Evolutionary conservation across 2,329 filamentous ascomycete genomes (phyloP).

Genomic region (Colletotrichum plurivorum): DNA sequence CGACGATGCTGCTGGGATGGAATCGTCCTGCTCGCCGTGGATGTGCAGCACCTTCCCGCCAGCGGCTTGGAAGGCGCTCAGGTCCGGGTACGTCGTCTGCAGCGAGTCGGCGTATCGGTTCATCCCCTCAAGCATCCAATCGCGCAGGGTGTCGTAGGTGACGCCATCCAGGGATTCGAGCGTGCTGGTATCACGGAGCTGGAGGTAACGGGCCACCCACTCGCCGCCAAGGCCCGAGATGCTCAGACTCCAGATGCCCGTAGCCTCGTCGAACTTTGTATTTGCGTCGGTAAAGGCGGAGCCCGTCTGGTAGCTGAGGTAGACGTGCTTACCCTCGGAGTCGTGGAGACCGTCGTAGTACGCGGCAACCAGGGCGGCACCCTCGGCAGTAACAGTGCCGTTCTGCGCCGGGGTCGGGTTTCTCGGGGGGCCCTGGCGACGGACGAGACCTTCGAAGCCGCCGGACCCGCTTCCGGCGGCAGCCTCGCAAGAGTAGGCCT

Average conservation of each 20-base stretch:
- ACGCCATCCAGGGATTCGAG: constrained; percentile 58
- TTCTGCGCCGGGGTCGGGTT: constrained; percentile 46
- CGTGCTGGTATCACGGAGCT: constrained; percentile 48
- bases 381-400: constrained; percentile 21
- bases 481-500: constrained; percentile 46
- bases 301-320: constrained; percentile 51
- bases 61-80: constrained; percentile 48
- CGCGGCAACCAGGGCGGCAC: neutral
- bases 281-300: constrained; percentile 51
- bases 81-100: constrained; percentile 52
- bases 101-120: constrained; percentile 49
- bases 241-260: constrained; percentile 41
- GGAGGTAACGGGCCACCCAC: constrained; percentile 56
- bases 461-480: constrained; percentile 54
- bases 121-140: constrained; percentile 65
- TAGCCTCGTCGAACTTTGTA: constrained; percentile 49
- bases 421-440: constrained; percentile 41
- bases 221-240: constrained; percentile 40
- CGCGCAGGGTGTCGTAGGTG: constrained; percentile 66
- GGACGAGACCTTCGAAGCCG: constrained; percentile 17
- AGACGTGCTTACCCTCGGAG: constrained; percentile 52
- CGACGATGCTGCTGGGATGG: constrained; percentile 52
- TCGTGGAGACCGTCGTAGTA: constrained; percentile 53
- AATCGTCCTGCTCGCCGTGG: constrained; percentile 56
- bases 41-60: constrained; percentile 60